Conservation (phyloP, 2,329 filamentous ascomycete genomes). For the Tricladium varicosporioides region DNA sequence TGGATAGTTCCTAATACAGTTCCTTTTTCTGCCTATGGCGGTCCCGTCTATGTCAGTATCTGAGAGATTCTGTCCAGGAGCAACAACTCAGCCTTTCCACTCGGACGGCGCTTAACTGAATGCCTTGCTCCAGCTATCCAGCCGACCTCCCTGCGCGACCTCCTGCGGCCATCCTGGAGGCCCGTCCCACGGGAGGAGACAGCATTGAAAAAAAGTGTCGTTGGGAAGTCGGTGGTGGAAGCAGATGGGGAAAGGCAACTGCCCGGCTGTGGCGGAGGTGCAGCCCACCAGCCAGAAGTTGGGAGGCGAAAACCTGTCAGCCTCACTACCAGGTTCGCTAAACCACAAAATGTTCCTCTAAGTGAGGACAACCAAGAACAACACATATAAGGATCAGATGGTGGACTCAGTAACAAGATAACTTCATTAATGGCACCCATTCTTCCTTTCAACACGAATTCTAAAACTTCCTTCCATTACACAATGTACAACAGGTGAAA, state of each 20-base stretch:
- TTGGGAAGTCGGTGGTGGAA: slow-evolving; percentile 3
- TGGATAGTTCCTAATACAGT: slow-evolving; percentile 4
- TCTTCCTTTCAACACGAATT: too few species aligned
- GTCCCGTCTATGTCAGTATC: slow-evolving; percentile 21
- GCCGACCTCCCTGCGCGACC: slow-evolving; percentile 6
- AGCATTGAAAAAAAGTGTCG: not conserved
- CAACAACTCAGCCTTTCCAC: slow-evolving; percentile 26
- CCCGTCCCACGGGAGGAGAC: not conserved
- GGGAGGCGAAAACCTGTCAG: not conserved
- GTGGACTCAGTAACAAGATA: too few species aligned
- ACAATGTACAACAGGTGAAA: too few species aligned
- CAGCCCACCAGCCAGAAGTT: not conserved
- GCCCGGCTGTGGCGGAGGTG: not conserved
- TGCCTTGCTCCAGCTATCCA: not conserved
- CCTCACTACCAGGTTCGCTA: too few species aligned
- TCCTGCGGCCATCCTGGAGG: slow-evolving; percentile 4
- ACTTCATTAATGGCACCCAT: too few species aligned
- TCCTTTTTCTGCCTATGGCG: slow-evolving; percentile 23
- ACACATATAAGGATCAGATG: too few species aligned
- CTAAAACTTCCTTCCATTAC: too few species aligned
- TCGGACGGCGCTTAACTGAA: slow-evolving; percentile 18
- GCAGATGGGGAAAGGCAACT: not conserved
- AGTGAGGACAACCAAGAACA: too few species aligned
- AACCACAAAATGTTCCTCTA: too few species aligned
- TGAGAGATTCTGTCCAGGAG: slow-evolving; percentile 16